A percentile compares a stretch with the other conserved stretches of the same genome.
These are phyloP conservation scores for Russula sp. DNA, from an alignment of 768 basidiomycete genomes.

Conservation along the genomic window DNA sequence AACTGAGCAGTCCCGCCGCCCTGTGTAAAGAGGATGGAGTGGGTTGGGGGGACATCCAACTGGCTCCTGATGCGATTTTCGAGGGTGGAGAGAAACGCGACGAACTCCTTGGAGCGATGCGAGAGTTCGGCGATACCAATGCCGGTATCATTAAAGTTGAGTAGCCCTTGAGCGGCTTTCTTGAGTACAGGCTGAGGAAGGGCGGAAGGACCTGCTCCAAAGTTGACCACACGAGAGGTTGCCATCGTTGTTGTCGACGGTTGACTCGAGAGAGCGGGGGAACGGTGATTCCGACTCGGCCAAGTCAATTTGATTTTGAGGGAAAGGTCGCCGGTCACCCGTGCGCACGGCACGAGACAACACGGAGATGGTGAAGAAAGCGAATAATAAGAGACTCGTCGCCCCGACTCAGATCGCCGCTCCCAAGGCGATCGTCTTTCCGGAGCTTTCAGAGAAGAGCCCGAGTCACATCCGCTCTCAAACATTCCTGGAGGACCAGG, in stretches of 20 bases:
- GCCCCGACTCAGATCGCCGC: not conserved
- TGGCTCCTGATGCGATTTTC: constrained; percentile 65
- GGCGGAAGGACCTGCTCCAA: constrained; percentile 91
- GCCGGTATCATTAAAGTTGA: constrained; percentile 86
- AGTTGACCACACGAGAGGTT: constrained; percentile 64
- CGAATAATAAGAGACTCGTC: not conserved
- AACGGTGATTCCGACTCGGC: no score
- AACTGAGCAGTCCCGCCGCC: constrained; percentile 93
- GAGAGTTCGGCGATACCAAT: constrained; percentile 96
- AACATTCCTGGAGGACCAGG: constrained; percentile 52
- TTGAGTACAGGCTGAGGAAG: constrained; percentile 81
- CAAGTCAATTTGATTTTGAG: no score
- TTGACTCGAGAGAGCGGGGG: not conserved
- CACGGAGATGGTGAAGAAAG: constrained; percentile 10
- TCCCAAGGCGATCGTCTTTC: constrained; percentile 3
- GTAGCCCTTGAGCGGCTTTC: constrained; percentile 74
- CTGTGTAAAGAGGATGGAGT: constrained; percentile 86
- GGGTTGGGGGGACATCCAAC: constrained; percentile 74
- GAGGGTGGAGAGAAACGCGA: constrained; percentile 52
- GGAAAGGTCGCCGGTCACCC: no score
- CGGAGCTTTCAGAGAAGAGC: constrained; percentile 9
- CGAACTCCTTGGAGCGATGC: constrained; percentile 89
- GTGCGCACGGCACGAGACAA: not conserved
- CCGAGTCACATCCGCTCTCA: not conserved
- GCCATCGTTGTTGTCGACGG: constrained; percentile 28